Evolutionary conservation across 257 asterid genomes (phyloP), one percentile per base, ranked within the genome.

Genomic region (Paraleonurus japonicus): DNA sequence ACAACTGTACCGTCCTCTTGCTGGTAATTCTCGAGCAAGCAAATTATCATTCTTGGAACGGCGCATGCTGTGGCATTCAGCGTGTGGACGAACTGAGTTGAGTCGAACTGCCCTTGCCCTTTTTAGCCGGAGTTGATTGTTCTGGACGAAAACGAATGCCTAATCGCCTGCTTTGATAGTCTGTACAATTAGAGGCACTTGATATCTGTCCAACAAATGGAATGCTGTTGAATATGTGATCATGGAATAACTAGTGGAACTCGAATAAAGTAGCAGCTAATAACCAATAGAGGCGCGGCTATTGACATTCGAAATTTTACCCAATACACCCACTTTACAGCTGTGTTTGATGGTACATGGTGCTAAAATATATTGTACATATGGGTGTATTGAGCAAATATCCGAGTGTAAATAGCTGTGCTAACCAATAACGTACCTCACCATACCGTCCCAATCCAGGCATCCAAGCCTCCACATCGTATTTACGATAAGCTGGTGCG

Each of bases 381-480:
- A 5, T 4, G 33, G 4, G 35, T 30, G 37, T 32, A 32, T 32
- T 32, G 6, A 32, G 37, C 37, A 32, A 32, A 32, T 4, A 4
- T 32, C 0, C 9, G 9, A 32, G 37, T 6, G 37, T 32, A 32
- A 32, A 41, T 12, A 41, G 48, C 5, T 3, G 16, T 5, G 16
- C 5, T 41, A 41, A 43, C 10, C 28, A 15, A 53, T 23, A 13
- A 4, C 76, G 4, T 81, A 92, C 99, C 95, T 95, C 99, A 4
- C 99, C 99, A 33, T 84, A 95, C 24, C 98, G 95, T 53, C 86
- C 96, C 86, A 95, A 78, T 26, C 98, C 98, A 3, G 99, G 99
- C 97, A 95, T 95, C 98, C 99, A 95, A 5, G 98, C 98, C 80
- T 95, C 99, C 62, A 95, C 89, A 33, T 95, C 99, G 30, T 88